Conservation (phyloP, 2,329 filamentous ascomycete genomes). For the Chaetomium olivaceum region DNA sequence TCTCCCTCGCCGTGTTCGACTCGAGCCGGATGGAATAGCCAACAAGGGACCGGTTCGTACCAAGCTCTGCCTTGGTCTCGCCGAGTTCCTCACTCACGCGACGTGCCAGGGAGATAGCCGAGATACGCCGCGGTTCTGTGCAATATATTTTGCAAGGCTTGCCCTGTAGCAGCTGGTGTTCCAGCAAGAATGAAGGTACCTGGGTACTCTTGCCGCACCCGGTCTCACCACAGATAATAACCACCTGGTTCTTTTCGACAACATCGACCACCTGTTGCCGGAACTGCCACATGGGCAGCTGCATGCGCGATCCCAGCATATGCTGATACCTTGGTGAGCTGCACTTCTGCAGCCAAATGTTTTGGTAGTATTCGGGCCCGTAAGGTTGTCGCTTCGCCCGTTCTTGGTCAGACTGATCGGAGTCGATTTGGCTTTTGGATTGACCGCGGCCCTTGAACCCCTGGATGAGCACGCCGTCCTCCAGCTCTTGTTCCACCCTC, state of each 20-base stretch:
- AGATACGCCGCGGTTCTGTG: slow-evolving; percentile 92
- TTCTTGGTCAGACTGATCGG: slow-evolving; percentile 52
- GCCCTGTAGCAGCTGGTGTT: slow-evolving; percentile 80
- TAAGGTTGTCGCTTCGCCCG: slow-evolving; percentile 42
- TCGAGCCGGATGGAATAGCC: slow-evolving; percentile 95
- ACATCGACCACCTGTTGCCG: slow-evolving; percentile 73
- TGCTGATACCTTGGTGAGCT: slow-evolving; percentile 64
- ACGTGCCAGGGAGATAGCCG: slow-evolving; percentile 88
- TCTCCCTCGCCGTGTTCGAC: slow-evolving; percentile 78
- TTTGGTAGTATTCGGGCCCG: slow-evolving; percentile 53
- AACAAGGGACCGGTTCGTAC: slow-evolving; percentile 79
- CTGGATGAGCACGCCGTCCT: slow-evolving; percentile 74
- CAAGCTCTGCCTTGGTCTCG: slow-evolving; percentile 78
- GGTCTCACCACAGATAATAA: slow-evolving; percentile 95
- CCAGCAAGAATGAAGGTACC: slow-evolving; percentile 89
- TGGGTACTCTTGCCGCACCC: slow-evolving; percentile 98
- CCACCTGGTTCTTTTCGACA: slow-evolving; percentile 77
- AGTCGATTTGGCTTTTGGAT: slow-evolving; percentile 49
- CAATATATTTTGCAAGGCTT: slow-evolving; percentile 89
- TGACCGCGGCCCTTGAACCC: slow-evolving; percentile 67
- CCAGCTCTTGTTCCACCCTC: slow-evolving; percentile 67
- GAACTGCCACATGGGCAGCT: slow-evolving; percentile 88
- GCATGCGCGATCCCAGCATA: slow-evolving; percentile 77
- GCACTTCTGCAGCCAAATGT: slow-evolving; percentile 61
- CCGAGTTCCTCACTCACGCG: slow-evolving; percentile 94